phyloP scores from a whole-genome alignment of 257 asterid species.

The Agastache rugosa region DNA sequence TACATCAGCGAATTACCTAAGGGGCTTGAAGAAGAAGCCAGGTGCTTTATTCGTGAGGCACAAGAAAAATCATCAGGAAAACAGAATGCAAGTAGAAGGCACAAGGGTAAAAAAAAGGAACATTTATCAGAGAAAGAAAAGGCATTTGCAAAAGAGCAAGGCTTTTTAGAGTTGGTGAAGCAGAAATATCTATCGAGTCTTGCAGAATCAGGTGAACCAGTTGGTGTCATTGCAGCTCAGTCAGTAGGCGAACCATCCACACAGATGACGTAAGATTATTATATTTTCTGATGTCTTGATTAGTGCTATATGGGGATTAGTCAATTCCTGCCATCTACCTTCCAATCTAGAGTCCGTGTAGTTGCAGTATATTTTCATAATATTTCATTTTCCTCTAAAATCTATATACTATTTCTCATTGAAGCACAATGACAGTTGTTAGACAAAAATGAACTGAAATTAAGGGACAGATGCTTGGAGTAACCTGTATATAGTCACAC shows the following conservation, averaged over 20 bases:
- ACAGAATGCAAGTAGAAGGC: constrained; percentile 31
- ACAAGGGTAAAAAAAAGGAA: constrained; percentile 43
- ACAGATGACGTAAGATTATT: constrained; percentile 90
- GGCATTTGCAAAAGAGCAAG: constrained; percentile 44
- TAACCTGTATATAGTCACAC: not conserved
- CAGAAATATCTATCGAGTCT: constrained; percentile 90
- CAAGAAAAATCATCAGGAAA: constrained; percentile 34
- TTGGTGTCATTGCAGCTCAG: constrained; percentile 98
- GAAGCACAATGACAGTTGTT: not conserved
- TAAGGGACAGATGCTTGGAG: not conserved
- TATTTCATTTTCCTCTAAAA: not conserved
- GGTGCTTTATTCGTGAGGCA: constrained; percentile 40
- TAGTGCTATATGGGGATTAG: not conserved
- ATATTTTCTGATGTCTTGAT: constrained; percentile 25
- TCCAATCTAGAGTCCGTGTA: not conserved
- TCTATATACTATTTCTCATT: not conserved
- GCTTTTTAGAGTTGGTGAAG: constrained; percentile 64
- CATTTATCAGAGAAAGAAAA: constrained; percentile 33
- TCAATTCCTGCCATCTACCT: constrained; percentile 13
- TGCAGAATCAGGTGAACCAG: constrained; percentile 93
- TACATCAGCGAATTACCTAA: constrained; percentile 78
- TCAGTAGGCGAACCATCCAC: constrained; percentile 99
- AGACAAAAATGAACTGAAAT: not conserved
- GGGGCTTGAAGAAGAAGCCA: constrained; percentile 72
- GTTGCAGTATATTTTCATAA: constrained; percentile 6